Conservation (phyloP, 345 rosid species). For the Melastoma malabathricum region DNA sequence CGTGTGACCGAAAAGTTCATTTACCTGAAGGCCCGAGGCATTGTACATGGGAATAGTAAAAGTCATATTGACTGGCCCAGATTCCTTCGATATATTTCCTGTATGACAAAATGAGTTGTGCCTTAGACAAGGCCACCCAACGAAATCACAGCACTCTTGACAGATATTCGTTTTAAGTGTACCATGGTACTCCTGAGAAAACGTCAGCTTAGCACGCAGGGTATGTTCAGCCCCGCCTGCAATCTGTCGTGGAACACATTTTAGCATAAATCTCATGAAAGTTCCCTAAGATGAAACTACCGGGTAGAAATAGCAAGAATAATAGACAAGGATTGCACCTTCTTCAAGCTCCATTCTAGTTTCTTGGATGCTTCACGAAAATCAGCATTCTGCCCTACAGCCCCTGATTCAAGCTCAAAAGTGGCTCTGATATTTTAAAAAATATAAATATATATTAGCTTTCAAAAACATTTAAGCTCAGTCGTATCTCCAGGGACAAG, state of each 20-base stretch:
- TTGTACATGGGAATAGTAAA: constrained; percentile 97
- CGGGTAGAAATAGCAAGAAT: not conserved
- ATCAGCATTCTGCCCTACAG: constrained; percentile 78
- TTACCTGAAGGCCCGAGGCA: constrained; percentile 85
- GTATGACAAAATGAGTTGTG: constrained; percentile 4
- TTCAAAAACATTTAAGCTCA: not conserved
- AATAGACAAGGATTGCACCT: constrained; percentile 18
- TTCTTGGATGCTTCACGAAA: constrained; percentile 76
- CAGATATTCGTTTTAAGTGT: constrained; percentile 4
- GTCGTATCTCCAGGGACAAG: too few relatives aligned
- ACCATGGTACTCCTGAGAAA: constrained; percentile 89
- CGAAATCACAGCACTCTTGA: not conserved
- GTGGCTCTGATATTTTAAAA: constrained; percentile 47
- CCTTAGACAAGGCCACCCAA: too few relatives aligned
- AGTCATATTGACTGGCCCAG: constrained; percentile 96
- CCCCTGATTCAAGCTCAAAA: constrained; percentile 80
- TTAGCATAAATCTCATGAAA: too few relatives aligned
- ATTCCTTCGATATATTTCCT: constrained; percentile 93
- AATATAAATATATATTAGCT: not conserved
- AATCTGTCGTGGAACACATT: constrained; percentile 26
- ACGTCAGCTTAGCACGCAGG: constrained; percentile 85
- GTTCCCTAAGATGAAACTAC: not conserved
- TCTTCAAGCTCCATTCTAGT: constrained; percentile 89
- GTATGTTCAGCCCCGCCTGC: constrained; percentile 90
- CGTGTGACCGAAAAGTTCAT: not conserved